A percentile compares a stretch with the other conserved stretches of the same genome.
phyloP scores from a whole-genome alignment of 23 red algal species.

The Chondrus crispus region DNA sequence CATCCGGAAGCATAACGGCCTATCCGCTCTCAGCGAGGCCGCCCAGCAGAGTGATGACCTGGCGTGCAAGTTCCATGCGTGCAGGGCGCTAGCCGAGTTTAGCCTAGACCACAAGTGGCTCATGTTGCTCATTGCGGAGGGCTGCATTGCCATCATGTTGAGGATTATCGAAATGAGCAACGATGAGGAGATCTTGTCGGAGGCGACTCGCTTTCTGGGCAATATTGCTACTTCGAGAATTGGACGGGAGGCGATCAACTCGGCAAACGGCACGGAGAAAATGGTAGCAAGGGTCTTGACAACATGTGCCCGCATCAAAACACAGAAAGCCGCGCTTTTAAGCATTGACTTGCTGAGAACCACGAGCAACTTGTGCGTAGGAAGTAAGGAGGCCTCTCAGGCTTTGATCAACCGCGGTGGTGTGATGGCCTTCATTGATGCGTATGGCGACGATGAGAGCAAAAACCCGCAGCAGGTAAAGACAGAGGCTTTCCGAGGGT shows the following conservation, averaged over 20 bases:
- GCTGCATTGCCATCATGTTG: slow-evolving; percentile 10
- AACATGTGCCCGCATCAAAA: neutral
- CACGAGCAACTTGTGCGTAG: slow-evolving; percentile 31
- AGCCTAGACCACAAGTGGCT: slow-evolving; percentile 34
- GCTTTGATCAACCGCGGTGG: slow-evolving; percentile 11
- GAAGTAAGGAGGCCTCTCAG: slow-evolving; percentile 18
- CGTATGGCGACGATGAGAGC: neutral
- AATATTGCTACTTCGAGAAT: slow-evolving; percentile 27
- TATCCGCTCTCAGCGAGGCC: slow-evolving; percentile 1
- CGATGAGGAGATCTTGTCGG: slow-evolving; percentile 33
- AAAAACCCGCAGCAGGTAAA: neutral
- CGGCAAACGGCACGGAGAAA: neutral
- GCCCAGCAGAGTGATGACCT: neutral
- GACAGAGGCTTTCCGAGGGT: slow-evolving; percentile 37
- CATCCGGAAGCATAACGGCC: slow-evolving; percentile 14
- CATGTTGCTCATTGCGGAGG: neutral
- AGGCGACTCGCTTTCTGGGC: slow-evolving; percentile 46
- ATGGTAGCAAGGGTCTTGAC: slow-evolving; percentile 25
- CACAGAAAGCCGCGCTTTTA: neutral
- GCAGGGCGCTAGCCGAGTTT: slow-evolving; percentile 36
- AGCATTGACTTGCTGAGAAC: slow-evolving; percentile 8
- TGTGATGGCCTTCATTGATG: slow-evolving; percentile 25
- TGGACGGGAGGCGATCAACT: slow-evolving; percentile 28
- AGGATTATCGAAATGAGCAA: neutral
- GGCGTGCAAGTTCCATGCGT: slow-evolving; percentile 19